A percentile compares a stretch with the other conserved stretches of the same genome.
Conservation (phyloP, 73 alveolate species). For the Breviolum minutum region DNA sequence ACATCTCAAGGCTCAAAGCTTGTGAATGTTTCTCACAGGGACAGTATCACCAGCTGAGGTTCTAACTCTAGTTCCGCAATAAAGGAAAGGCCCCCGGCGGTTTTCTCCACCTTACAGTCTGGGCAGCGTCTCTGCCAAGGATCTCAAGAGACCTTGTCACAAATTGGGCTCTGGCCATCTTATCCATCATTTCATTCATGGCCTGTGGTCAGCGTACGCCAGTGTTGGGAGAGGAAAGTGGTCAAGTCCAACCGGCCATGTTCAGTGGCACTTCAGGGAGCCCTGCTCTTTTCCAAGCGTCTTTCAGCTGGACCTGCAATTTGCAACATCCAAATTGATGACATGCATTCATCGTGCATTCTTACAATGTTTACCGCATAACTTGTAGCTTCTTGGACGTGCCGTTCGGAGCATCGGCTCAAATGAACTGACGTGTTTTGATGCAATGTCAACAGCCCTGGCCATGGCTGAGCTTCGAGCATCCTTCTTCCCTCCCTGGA, state of each 20-base stretch:
- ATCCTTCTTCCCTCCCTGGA: constrained; percentile 92
- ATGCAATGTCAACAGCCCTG: not conserved
- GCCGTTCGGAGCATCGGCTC: not conserved
- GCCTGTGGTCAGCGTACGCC: not conserved
- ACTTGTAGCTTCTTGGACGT: not conserved
- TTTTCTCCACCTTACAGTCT: constrained; percentile 42
- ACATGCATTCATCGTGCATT: too few relatives aligned
- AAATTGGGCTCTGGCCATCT: constrained; percentile 12
- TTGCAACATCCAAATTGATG: too few relatives aligned
- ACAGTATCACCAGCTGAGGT: not conserved
- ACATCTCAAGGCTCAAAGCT: too few relatives aligned
- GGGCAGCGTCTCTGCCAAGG: not conserved
- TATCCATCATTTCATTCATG: constrained; percentile 83
- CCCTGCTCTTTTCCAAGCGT: constrained; percentile 59
- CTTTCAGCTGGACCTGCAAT: constrained; percentile 66
- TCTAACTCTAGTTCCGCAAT: constrained; percentile 45
- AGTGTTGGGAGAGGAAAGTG: too few relatives aligned
- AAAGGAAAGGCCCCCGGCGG: constrained; percentile 61
- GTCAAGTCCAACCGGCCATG: too few relatives aligned
- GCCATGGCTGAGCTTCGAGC: not conserved
- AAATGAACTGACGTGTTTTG: not conserved
- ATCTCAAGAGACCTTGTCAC: not conserved
- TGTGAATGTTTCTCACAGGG: too few relatives aligned
- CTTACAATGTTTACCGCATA: not conserved
- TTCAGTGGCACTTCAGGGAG: not conserved